Evolutionary conservation across 176 grass and related monocot species (phyloP).

Genomic region (Paspalum notatum): DNA sequence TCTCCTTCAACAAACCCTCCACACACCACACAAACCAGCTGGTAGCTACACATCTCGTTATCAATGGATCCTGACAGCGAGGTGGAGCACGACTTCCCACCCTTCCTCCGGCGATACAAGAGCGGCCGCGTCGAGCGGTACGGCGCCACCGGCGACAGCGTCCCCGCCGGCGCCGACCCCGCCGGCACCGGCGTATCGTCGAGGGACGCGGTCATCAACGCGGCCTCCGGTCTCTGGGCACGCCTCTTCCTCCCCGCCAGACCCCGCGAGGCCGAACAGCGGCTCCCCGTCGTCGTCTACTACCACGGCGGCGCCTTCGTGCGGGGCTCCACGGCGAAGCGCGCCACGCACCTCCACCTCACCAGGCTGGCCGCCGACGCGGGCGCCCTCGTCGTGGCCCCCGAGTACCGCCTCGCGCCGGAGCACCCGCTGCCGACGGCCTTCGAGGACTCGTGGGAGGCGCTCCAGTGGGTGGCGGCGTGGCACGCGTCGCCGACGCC

Average conservation of each 20-base stretch:
- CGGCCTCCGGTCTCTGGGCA: conserved; percentile 55
- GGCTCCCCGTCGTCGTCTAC: conserved; percentile 61
- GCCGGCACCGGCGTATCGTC: conserved; percentile 50
- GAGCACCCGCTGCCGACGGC: conserved; percentile 76
- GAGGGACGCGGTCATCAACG: conserved; percentile 65
- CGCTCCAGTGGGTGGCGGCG: conserved; percentile 55
- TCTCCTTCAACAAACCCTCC: too few relatives aligned
- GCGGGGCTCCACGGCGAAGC: background rate
- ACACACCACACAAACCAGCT: too few relatives aligned
- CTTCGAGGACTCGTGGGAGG: conserved; percentile 63
- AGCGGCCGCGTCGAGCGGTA: conserved; percentile 73
- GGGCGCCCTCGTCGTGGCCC: conserved; percentile 53
- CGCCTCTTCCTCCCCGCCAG: conserved; percentile 66
- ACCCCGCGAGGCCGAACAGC: background rate
- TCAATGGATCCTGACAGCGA: conserved; percentile 44
- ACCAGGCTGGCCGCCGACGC: conserved; percentile 53
- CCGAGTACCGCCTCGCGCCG: conserved; percentile 83
- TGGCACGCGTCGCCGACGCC: too few relatives aligned
- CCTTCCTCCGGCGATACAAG: conserved; percentile 63
- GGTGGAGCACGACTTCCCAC: conserved; percentile 54
- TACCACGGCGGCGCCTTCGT: conserved; percentile 59
- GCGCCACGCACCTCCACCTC: conserved; percentile 54
- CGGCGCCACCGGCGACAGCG: too few relatives aligned
- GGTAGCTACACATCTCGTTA: too few relatives aligned
- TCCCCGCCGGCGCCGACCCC: conserved; percentile 55